A percentile compares a stretch with the other conserved stretches of the same genome.
phyloP scores from a whole-genome alignment of 1,284 basidiomycete genomes.

The Tilletia setariae region DNA sequence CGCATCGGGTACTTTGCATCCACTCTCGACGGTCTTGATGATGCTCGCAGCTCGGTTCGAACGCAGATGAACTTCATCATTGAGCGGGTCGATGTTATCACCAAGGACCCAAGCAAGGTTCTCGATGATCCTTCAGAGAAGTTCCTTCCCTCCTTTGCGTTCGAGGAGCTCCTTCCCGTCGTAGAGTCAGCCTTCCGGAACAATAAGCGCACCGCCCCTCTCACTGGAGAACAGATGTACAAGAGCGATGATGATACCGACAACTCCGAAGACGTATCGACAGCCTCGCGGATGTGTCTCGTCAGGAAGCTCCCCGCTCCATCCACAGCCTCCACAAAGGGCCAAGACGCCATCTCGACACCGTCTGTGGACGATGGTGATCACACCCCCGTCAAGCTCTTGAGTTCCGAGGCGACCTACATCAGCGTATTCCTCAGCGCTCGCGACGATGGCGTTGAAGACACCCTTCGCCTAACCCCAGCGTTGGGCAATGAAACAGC shows the following conservation, averaged over 20 bases:
- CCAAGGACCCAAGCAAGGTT: neutral
- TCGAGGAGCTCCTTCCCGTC: constrained; percentile 9
- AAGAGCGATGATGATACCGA: neutral
- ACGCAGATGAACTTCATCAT: constrained; percentile 17
- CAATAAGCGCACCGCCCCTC: constrained; percentile 14
- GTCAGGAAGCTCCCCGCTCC: neutral
- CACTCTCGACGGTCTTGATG: constrained; percentile 16
- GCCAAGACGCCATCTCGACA: neutral
- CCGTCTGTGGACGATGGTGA: neutral
- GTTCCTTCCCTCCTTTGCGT: constrained; percentile 14
- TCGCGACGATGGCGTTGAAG: constrained; percentile 12
- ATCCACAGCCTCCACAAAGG: neutral
- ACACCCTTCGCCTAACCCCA: constrained; percentile 12
- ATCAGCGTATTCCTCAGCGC: constrained; percentile 11
- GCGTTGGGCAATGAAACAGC: constrained; percentile 2
- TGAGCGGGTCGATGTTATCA: constrained; percentile 14
- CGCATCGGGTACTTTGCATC: constrained; percentile 2
- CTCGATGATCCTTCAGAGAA: neutral
- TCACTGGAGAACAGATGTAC: constrained; percentile 15
- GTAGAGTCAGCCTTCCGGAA: constrained; percentile 11
- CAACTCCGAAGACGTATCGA: neutral
- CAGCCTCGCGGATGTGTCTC: neutral
- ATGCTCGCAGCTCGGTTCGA: constrained; percentile 3
- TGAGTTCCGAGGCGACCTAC: neutral
- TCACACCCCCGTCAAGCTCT: neutral